A percentile compares a stretch with the other conserved stretches of the same genome.
Conservation (phyloP, 495 filamentous ascomycete genomes). For the Chaetomium tenue region DNA sequence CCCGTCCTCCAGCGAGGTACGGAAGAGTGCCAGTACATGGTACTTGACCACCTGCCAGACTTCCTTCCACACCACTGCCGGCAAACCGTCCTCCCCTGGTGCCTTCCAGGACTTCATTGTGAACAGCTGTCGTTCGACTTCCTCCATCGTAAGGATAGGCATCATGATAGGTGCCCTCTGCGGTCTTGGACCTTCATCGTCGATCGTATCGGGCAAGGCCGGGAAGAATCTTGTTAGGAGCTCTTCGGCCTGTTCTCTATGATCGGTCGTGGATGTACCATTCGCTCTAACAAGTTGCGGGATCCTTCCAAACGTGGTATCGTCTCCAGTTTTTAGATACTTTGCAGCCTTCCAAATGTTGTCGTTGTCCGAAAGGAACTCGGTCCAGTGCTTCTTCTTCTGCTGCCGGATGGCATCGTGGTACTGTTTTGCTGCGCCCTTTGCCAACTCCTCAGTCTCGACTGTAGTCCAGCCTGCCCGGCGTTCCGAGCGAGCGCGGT, state of each 20-base stretch:
- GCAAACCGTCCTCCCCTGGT: constrained; percentile 2
- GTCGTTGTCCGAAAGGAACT: neutral
- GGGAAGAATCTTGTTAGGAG: constrained; percentile 12
- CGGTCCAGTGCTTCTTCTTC: constrained; percentile 5
- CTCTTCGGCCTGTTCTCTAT: constrained; percentile 6
- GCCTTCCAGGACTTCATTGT: neutral
- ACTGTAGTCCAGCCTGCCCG: neutral
- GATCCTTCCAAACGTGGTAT: neutral
- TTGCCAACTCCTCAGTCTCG: neutral
- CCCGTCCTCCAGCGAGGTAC: constrained; percentile 13
- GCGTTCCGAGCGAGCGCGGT: neutral
- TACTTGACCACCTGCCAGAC: constrained; percentile 11
- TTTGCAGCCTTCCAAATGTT: constrained; percentile 7
- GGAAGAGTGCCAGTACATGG: constrained; percentile 4
- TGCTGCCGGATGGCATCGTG: neutral
- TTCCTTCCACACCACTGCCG: constrained; percentile 7
- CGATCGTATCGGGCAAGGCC: constrained; percentile 2
- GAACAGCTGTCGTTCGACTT: neutral
- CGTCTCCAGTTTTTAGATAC: neutral
- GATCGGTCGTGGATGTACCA: neutral
- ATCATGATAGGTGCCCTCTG: neutral
- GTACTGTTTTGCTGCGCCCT: neutral
- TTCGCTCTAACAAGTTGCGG: neutral
- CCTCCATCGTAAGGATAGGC: constrained; percentile 3
- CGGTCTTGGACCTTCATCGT: constrained; percentile 10